Evolutionary conservation across 805 yeast genomes (phyloP).

Genomic region (Candida koratica): DNA sequence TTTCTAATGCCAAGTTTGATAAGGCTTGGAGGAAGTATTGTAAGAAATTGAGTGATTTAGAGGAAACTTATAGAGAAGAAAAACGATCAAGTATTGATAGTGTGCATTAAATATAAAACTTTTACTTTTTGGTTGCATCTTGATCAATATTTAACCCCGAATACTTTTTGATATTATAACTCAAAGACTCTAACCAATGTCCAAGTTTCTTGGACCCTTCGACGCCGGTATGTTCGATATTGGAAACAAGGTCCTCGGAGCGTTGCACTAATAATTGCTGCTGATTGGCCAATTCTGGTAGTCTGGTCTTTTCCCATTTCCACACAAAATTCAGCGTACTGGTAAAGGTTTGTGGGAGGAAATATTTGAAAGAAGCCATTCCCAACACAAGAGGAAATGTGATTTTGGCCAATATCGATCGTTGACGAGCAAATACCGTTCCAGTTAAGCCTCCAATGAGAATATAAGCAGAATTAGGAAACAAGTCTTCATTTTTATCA

Average conservation of each 20-base stretch:
- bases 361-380: conserved; percentile 57
- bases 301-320: conserved; percentile 53
- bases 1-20: conserved; percentile 59
- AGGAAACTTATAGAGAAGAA: conserved; percentile 22
- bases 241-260: conserved; percentile 42
- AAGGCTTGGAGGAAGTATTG: conserved; percentile 45
- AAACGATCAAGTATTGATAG: conserved; percentile 24
- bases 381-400: conserved; percentile 61
- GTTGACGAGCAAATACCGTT: conserved; percentile 65
- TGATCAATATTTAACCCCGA: conserved; percentile 72
- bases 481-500: conserved; percentile 59
- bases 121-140: conserved; percentile 49
- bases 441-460: conserved; percentile 69
- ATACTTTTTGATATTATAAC: conserved; percentile 44
- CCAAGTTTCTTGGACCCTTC: conserved; percentile 36
- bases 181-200: conserved; percentile 34
- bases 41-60: conserved; percentile 9
- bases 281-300: conserved; percentile 61
- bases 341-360: conserved; percentile 67
- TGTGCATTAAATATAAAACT: conserved; percentile 2
- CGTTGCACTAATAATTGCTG: conserved; percentile 50
- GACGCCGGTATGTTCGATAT: conserved; percentile 42
- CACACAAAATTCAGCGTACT: conserved; percentile 58
- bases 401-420: conserved; percentile 52
- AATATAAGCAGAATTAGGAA: conserved; percentile 69